Evolutionary conservation across 257 asterid genomes (phyloP).

Genomic region (Nicotiana sylvestris): DNA sequence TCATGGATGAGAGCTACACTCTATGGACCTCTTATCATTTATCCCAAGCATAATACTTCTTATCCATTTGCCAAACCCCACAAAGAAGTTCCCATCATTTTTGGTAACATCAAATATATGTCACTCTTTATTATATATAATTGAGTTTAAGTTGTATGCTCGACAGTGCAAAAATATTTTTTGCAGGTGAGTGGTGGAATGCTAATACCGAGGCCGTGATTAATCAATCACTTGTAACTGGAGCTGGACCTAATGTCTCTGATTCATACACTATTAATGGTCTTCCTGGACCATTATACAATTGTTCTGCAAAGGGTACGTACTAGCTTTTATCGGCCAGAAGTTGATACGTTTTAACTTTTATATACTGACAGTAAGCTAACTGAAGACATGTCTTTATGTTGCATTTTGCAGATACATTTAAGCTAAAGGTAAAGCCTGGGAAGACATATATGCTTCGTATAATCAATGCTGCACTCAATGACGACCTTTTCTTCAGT

Average conservation of each 20-base stretch:
- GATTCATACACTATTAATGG: slow-evolving; percentile 70
- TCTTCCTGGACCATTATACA: slow-evolving; percentile 52
- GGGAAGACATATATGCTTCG: slow-evolving; percentile 66
- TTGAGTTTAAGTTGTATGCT: too few relatives aligned
- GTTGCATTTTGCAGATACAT: slow-evolving; percentile 38
- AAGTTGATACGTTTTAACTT: too few relatives aligned
- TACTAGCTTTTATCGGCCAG: neutral
- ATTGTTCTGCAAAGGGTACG: slow-evolving; percentile 55
- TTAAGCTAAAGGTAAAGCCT: slow-evolving; percentile 51
- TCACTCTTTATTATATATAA: neutral
- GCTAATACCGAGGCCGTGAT: slow-evolving; percentile 51
- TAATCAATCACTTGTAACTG: slow-evolving; percentile 47
- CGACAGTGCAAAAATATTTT: too few relatives aligned
- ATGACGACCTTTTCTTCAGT: slow-evolving; percentile 63
- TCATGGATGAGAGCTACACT: slow-evolving; percentile 64
- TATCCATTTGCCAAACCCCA: slow-evolving; percentile 64
- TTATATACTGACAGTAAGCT: too few relatives aligned
- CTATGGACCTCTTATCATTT: slow-evolving; percentile 51
- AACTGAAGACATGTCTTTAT: neutral
- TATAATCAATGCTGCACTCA: slow-evolving; percentile 72
- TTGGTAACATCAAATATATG: slow-evolving; percentile 34
- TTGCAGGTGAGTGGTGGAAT: slow-evolving; percentile 68
- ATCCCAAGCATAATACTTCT: slow-evolving; percentile 35
- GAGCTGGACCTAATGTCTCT: slow-evolving; percentile 61
- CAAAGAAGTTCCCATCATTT: slow-evolving; percentile 48